Conservation (phyloP, 345 rosid genomes). For the Gossypium stocksii region DNA sequence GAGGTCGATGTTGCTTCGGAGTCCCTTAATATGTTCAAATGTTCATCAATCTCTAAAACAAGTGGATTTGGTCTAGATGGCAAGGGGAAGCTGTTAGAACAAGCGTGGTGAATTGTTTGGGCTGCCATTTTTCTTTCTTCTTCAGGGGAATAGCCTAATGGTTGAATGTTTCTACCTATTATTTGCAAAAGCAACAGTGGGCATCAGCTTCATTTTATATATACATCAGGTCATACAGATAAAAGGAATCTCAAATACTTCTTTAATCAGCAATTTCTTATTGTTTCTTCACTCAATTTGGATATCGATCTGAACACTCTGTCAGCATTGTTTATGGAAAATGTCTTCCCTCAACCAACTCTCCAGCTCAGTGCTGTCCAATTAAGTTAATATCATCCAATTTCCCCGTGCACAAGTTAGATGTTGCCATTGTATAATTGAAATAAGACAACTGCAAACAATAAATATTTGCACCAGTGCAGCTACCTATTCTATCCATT, state of each 20-base stretch:
- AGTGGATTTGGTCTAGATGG: no score
- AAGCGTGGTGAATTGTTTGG: no score
- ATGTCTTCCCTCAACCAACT: slow-evolving; percentile 19
- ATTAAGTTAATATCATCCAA: background rate
- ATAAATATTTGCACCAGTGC: background rate
- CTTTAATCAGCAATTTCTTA: background rate
- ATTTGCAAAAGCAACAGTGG: background rate
- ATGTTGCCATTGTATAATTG: background rate
- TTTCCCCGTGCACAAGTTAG: background rate
- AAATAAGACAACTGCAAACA: background rate
- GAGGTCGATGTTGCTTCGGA: no score
- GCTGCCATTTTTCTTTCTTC: background rate
- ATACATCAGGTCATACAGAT: slow-evolving; percentile 5
- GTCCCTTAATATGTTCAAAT: no score
- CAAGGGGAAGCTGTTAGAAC: no score
- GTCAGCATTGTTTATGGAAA: slow-evolving; percentile 6
- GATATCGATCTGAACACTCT: background rate
- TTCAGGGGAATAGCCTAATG: background rate
- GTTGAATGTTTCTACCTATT: background rate
- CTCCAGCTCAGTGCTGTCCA: background rate
- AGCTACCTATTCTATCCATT: background rate
- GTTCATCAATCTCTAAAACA: no score
- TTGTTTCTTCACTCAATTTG: background rate
- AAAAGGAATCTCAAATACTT: slow-evolving; percentile 19
- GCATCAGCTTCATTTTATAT: background rate